Base-by-base conservation (phyloP, 1,284 basidiomycete species). In the Cryptococcus sp. region DNA sequence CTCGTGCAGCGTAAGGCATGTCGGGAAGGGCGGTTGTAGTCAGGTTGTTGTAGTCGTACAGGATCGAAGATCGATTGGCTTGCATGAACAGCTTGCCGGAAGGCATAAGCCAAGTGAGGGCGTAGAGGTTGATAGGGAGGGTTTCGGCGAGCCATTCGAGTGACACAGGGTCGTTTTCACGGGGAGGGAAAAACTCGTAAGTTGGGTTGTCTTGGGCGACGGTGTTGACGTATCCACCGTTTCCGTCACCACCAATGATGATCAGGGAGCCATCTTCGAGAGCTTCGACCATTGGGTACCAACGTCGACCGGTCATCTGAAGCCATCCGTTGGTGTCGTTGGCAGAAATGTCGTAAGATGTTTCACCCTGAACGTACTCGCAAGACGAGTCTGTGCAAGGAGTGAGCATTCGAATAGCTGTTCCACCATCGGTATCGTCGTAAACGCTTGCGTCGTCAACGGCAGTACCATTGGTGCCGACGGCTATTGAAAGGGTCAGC, bases 41-140 rank as follows among this genome's bases (percentile, higher is more conserved):
- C 56, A 71, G 61, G 15, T 81, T 83, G 55, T 84, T 82, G 87
- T 87, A 57, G 86, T 94, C 71, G 83, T 80, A 83, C 34, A 91
- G 72, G 45, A 84, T 83, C 50, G 80, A 75, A 39, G 69, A 75
- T 60, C 73, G 70, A 74, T 91, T 91, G 7, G 93, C 89, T 74
- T 95, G 92, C 59, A 95, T 83, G 72, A 94, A 86, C n/a, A 81
- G 73, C 64, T 77, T 77, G 58, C 78, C 77, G 1, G 88, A 90
- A 1, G 89, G 85, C 80, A 96, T 84, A 52, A 94, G 83, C 84
- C 84, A 95, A 0, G 89, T 86, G 66, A 92, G 86, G 0, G 91
- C 85, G 67, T 94, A 97, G 5, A 93, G 83, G 79, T 97, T 97
- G 68, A 94, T 83, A 50, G 93, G 93, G 13, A 91, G 89, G 0